phyloP scores from a whole-genome alignment of 345 rosid genomes.

The Cardamine chenopodiifolia region DNA sequence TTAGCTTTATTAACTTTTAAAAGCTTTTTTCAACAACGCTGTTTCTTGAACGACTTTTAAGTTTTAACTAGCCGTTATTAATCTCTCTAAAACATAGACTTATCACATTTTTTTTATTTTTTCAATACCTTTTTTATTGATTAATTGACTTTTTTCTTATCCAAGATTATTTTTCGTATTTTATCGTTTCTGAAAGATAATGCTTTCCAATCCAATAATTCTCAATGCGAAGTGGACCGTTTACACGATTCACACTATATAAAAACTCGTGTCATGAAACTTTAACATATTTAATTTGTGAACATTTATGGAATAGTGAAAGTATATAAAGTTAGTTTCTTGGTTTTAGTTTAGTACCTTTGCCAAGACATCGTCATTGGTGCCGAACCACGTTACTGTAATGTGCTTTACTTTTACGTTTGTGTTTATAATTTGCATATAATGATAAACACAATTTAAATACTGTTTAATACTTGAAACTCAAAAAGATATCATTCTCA shows the following conservation, averaged over 20 bases:
- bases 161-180: constrained; percentile 4
- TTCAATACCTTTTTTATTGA: background rate
- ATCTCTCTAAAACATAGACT: background rate
- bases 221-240: constrained; percentile 10
- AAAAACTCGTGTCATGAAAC: constrained; percentile 17
- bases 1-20: background rate
- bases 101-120: background rate
- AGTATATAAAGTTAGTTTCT: constrained; percentile 27
- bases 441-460: background rate
- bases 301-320: constrained; percentile 16
- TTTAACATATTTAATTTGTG: background rate
- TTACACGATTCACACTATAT: background rate
- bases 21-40: background rate
- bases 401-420: background rate
- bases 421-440: background rate
- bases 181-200: background rate
- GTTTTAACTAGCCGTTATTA: constrained; percentile 6
- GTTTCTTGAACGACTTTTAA: background rate
- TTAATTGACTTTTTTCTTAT: constrained; percentile 12
- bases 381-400: constrained; percentile 30
- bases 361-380: constrained; percentile 34
- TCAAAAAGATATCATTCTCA: background rate
- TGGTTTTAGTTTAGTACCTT: constrained; percentile 20
- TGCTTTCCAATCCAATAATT: background rate
- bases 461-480: background rate